These are phyloP conservation scores for Arthrobotrys conoides DNA, from an alignment of 2,329 filamentous ascomycete genomes.

Conservation along the genomic window DNA sequence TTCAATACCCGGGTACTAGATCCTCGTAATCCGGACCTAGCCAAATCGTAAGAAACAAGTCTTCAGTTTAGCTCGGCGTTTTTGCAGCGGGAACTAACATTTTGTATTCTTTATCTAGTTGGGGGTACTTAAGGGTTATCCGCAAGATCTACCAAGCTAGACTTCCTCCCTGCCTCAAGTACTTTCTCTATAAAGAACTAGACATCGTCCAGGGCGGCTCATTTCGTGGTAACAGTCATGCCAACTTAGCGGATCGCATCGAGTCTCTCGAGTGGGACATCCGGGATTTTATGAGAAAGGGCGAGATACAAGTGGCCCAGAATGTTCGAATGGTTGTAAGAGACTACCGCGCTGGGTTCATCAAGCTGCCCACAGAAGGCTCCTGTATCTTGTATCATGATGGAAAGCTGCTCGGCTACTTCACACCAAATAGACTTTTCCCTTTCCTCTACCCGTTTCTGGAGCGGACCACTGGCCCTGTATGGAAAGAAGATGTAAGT, in stretches of 20 bases:
- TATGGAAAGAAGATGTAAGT: constrained; percentile 55
- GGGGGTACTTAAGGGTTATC: constrained; percentile 6
- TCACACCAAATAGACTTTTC: background rate
- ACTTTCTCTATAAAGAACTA: constrained; percentile 4
- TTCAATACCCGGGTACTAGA: constrained; percentile 5
- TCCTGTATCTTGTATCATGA: constrained; percentile 26
- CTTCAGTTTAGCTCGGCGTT: background rate
- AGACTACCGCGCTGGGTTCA: constrained; percentile 33
- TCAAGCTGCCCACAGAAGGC: constrained; percentile 8
- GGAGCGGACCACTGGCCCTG: constrained; percentile 5
- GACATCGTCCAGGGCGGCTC: constrained; percentile 4
- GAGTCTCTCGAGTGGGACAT: constrained; percentile 48
- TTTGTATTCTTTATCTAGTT: background rate
- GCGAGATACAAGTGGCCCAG: background rate
- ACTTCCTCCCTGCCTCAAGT: background rate
- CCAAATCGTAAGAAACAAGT: constrained; percentile 16
- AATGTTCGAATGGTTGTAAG: constrained; percentile 8
- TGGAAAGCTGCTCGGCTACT: background rate
- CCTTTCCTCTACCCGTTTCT: background rate
- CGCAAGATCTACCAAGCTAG: background rate
- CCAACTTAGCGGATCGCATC: constrained; percentile 35
- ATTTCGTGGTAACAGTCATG: background rate
- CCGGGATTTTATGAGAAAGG: constrained; percentile 15
- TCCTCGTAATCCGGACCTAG: background rate
- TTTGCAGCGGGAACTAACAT: background rate